Evolutionary conservation across 768 basidiomycete species (phyloP).

Genomic region (Tricholoma bakamatsutake): DNA sequence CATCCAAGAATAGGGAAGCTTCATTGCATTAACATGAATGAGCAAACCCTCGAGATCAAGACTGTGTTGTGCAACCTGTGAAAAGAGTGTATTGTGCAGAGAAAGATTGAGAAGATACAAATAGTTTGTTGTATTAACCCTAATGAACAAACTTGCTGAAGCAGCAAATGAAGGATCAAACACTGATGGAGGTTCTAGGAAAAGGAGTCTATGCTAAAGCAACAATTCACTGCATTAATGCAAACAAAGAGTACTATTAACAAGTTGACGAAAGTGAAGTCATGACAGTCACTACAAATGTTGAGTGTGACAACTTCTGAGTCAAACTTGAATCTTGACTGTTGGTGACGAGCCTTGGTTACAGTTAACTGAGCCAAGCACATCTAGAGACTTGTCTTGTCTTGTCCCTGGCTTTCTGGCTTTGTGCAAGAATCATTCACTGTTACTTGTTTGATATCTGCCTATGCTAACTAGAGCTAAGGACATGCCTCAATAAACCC

Average conservation of each 20-base stretch:
- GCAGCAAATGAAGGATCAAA: background rate
- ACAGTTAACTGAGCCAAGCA: background rate
- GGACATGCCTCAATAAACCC: too few species aligned
- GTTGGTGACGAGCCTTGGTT: background rate
- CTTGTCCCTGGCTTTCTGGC: background rate
- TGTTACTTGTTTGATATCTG: background rate
- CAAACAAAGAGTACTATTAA: background rate
- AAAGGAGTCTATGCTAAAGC: background rate
- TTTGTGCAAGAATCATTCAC: background rate
- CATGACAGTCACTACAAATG: background rate
- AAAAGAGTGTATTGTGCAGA: background rate
- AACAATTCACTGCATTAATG: background rate
- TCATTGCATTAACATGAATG: background rate
- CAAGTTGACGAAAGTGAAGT: background rate
- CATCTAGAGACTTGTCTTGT: background rate
- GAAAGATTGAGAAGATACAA: background rate
- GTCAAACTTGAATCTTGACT: background rate
- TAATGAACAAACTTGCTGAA: background rate
- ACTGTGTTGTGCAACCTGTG: background rate
- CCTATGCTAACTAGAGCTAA: too few species aligned
- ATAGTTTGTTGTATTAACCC: background rate
- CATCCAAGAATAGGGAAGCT: background rate
- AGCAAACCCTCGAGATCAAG: background rate
- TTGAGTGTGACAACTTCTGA: background rate
- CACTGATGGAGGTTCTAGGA: background rate